Evolutionary conservation across 1,284 basidiomycete genomes (phyloP), one percentile per base, ranked within the genome.

Genomic region (Flammula alnicola): DNA sequence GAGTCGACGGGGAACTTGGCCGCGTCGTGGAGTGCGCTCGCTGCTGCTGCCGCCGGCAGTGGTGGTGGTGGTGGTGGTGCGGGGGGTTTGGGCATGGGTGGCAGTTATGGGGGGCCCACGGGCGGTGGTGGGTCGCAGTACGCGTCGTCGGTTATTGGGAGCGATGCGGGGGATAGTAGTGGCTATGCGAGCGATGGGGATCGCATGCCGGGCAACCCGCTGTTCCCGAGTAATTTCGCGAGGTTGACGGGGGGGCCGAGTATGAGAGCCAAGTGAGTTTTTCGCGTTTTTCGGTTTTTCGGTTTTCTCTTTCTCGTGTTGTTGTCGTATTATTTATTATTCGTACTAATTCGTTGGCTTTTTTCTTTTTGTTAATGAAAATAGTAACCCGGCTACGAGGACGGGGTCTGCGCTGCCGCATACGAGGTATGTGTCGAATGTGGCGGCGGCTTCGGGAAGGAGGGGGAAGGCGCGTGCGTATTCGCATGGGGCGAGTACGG

Each of bases 201-300:
- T 58, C 76, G 84, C 11, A 69, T 67, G 1, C 78, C 81, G 1
- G 84, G 84, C 0, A 78, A 81, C 54, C 86, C 86, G 7, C 66
- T 88, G 9, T 88, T 88, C 66, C 84, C 81, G 8, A 83, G 75
- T 51, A 80, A 76, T 62, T 88, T 88, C 65, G 79, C 85, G 31
- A 74, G 78, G 48, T 66, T 88, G 52, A 76, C 79, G 20, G 57
- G 74, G 16, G 76, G 75, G 20, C 84, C 84, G 29, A 84, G 83
- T 10, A 66, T 87, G 57, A 67, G 71, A 12, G 75, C 77, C 16
- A 80, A 78, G 83, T 84, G 41, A 46, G 61, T 55, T 36, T 47
- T 29, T 20, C 46, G 6, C n/a, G n/a, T n/a, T n/a, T n/a, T n/a
- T n/a, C n/a, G n/a, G n/a, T n/a, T n/a, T n/a, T n/a, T n/a, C n/a